Evolutionary conservation across 805 yeast genomes (phyloP).

Genomic region (Wickerhamomyces ciferrii): DNA sequence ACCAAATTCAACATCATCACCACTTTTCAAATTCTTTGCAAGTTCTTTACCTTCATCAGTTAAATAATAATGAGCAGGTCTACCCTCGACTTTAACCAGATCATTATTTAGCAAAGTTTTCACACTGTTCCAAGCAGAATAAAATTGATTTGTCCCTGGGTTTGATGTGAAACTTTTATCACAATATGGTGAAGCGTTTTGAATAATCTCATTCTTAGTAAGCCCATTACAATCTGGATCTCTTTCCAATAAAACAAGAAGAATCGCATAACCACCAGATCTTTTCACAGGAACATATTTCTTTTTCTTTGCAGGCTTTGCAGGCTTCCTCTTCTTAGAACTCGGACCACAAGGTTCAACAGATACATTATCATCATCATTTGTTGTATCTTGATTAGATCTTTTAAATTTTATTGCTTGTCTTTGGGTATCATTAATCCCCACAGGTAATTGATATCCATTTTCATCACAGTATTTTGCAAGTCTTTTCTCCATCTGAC

Average conservation of each 20-base stretch:
- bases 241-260: conserved; percentile 48
- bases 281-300: conserved; percentile 67
- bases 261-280: conserved; percentile 82
- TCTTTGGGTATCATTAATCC: not conserved
- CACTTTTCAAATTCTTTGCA: conserved; percentile 50
- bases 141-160: conserved; percentile 54
- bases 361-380: conserved; percentile 10
- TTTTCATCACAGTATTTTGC: conserved; percentile 50
- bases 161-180: conserved; percentile 54
- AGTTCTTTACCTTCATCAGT: conserved; percentile 67
- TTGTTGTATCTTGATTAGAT: conserved; percentile 5
- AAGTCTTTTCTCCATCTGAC: conserved; percentile 40
- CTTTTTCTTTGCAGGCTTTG: conserved; percentile 12
- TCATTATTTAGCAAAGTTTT: conserved; percentile 59
- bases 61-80: conserved; percentile 55
- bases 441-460: conserved; percentile 40
- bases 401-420: conserved; percentile 9
- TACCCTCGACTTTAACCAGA: conserved; percentile 48
- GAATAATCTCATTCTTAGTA: conserved; percentile 53
- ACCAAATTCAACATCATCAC: conserved; percentile 29
- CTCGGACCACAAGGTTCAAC: not conserved
- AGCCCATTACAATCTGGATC: conserved; percentile 53
- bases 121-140: conserved; percentile 73
- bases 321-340: conserved; percentile 14
- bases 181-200: conserved; percentile 49